Evolutionary conservation across 768 basidiomycete species (phyloP), one percentile per base, ranked within the genome.

Genomic region (Rhodosporidiobolus sp.): DNA sequence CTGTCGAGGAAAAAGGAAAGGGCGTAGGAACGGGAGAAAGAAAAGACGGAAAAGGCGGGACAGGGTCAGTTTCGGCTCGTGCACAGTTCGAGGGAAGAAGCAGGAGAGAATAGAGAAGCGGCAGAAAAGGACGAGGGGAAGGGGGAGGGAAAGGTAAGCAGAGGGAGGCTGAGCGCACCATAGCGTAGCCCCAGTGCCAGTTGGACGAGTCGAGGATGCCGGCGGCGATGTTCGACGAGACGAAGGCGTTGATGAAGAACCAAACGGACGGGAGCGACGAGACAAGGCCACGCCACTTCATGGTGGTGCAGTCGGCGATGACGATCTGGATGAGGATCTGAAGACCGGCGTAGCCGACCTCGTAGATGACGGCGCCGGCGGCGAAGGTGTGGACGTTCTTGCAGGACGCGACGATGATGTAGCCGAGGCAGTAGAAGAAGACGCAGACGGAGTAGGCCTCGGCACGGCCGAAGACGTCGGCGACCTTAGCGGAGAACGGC

Each of bases 401-500:
- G 67, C 65, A 66, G 19, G 68, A 59, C 14, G 55, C 55, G 56
- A 61, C 66, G 70, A 65, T 50, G 53, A 78, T 80, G 81, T 82
- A 87, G 81, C 84, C 88, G 46, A 88, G 55, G 62, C 86, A 85
- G 80, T 89, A 89, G 74, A 88, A 86, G 26, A 87, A 52, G 50
- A 87, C 86, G 85, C 72, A 86, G 50, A 84, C 72, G 38, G 84
- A 81, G 77, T 87, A 90, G 2, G 88, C 87, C 53, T 83, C 84
- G 28, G 87, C 88, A 76, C 90, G 85, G 32, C 89, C 89, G 22
- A 85, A 82, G 14, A 89, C 86, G 79, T 91, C 89, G 16, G 89
- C 86, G 52, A 90, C 79, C 80, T 90, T 90, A 1, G 90, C 89
- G 72, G 89, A 86, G 49, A 89, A 83, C 2, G 90, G 89, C 81